Base-by-base conservation (phyloP, 23 red algal genomes). In the Gracilaria caudata region DNA sequence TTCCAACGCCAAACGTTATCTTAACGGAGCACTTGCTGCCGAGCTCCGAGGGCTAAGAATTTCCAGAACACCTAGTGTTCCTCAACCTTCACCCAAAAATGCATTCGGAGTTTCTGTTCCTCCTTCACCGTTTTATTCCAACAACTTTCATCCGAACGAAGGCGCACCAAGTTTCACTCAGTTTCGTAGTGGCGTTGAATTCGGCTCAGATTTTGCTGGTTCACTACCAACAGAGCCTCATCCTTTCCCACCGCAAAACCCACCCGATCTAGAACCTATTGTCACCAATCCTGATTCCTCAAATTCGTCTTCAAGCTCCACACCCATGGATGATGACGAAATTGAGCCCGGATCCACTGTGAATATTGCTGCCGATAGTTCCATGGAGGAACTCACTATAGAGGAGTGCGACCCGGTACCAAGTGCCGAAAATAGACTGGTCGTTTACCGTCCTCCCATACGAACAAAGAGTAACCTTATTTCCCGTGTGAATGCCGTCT, bases 391-490 rank as follows among this genome's bases (percentile, higher is more conserved):
- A 36, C 24, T 86, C 5, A 74, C 51, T 20, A 25, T 86, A 24
- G 82, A 86, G 30, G 65, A 86, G 11, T 54, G 35, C 30, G 41
- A 49, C 28, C 13, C 61, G 30, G 33, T 36, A 39, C 51, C 65
- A 20, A 86, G 61, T 30, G n/a, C 2, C 16, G 82, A 86, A 21
- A 86, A 86, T 73, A 70, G 85, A 49, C 39, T 89, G 13, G 51
- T 89, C 38, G 34, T 89, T 8, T 89, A 89, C 37, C 71, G 74
- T 53, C 85, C 85, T 37, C 85, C 85, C 4, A 70, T 89, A 49
- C 44, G 53, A 38, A 59, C 68, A 79, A 53, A 19, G 16, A 7
- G 39, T 19, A 64, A 54, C 56, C 0, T 55, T 25, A 10, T 64
- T 43, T 45, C 85, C 7, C 47, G 57, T 7, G 32, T 89, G 16